phyloP scores from a whole-genome alignment of 2,329 filamentous ascomycete genomes.

The Clarireedia sp. region DNA sequence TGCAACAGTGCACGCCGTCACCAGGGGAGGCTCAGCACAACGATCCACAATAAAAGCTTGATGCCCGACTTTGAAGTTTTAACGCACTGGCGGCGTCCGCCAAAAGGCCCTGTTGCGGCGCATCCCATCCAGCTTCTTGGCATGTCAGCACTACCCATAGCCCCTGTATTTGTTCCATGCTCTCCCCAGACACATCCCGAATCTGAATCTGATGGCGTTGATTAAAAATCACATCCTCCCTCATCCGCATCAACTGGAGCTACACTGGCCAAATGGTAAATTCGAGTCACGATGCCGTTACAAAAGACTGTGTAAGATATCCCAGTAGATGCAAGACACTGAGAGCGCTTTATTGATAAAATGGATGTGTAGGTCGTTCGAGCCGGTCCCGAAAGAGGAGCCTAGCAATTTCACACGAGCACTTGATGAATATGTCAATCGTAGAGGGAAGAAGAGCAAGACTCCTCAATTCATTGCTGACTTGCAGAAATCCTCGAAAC shows the following conservation, averaged over 20 bases:
- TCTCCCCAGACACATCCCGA: neutral
- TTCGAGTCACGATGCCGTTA: neutral
- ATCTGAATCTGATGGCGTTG: neutral
- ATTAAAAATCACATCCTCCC: too few species aligned
- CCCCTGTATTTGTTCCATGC: neutral
- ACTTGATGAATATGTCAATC: neutral
- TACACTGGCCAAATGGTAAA: too few species aligned
- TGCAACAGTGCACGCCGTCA: too few species aligned
- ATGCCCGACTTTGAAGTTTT: too few species aligned
- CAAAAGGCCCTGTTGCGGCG: neutral
- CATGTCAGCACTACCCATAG: neutral
- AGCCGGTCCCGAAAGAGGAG: neutral
- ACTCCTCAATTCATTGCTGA: neutral
- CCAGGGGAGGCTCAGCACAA: too few species aligned
- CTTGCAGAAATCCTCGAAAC: neutral
- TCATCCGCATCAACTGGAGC: too few species aligned
- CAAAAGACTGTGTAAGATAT: neutral
- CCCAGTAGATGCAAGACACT: neutral
- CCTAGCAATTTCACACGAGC: neutral
- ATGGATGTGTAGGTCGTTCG: neutral
- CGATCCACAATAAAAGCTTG: too few species aligned
- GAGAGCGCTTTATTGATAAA: neutral
- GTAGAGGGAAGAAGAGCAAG: slow-evolving; percentile 1
- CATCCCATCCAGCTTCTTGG: neutral
- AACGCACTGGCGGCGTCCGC: neutral